Base-by-base conservation (phyloP, 768 basidiomycete genomes). In the Boletus rubroflammeus region DNA sequence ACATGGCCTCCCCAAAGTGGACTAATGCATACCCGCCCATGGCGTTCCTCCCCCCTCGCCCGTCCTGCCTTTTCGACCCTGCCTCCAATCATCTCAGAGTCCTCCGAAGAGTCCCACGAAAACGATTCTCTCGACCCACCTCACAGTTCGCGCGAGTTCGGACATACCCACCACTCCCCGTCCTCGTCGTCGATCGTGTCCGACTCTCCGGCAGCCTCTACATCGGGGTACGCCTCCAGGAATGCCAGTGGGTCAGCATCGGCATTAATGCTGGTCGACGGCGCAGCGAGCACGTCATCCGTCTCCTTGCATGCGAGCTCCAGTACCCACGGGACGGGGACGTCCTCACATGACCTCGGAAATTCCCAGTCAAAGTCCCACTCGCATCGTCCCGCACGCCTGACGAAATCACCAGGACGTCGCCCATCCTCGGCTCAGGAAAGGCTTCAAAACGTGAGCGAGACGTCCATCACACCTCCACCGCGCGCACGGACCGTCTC, bases 21-120 rank as follows among this genome's bases (percentile, higher is more conserved):
- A 13, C 17, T 43, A 11, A 43, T 51, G 25, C 53, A 60, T 6
- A 55, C 70, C 8, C 70, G 68, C 3, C 68, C 68, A 4, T 52
- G 64, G 54, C 68, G 68, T 14, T 70, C 68, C 13, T 70, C 68
- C 0, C 68, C 68, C 0, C 68, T 70, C 38, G 61, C 69, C 0
- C 47, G 67, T 1, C 61, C 59, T 31, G 67, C 25, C 3, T 60
- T 69, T 15, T 69, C 66, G 9, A 69, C 57, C 0, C 54, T 64
- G 7, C 63, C 68, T 0, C 62, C 67, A 40, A 58, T 59, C 34
- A 59, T 60, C 51, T 58, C 61, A 35, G 63, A 62, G 53, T 53
- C 52, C 2, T 57, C 63, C 25, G 57, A 70, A 29, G 67, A 67
- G 17, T 53, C 55, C 9, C 26, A 59, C 42, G 56, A 57, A 42